Conservation (phyloP, 2,329 filamentous ascomycete genomes). For the Colletotrichum sp. region DNA sequence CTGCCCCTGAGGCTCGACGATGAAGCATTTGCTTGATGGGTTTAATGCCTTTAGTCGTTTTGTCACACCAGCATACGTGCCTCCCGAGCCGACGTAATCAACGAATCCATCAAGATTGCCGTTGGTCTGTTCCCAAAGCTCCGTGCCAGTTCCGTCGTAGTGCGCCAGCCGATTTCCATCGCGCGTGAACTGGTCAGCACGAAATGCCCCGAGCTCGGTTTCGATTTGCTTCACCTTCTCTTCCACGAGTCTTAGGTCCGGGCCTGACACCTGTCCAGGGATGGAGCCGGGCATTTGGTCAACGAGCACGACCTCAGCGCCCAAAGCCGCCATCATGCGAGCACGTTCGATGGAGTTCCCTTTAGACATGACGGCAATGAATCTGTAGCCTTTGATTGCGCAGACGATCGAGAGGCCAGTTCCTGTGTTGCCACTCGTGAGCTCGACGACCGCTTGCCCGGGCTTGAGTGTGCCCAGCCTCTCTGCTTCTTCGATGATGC, state of each 20-base stretch:
- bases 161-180: not conserved
- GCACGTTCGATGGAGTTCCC: not conserved
- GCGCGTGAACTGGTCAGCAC: not conserved
- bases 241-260: not conserved
- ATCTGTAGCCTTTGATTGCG: not conserved
- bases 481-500: not conserved
- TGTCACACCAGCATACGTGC: not conserved
- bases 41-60: not conserved
- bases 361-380: not conserved
- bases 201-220: not conserved
- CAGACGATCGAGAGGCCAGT: not conserved
- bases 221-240: not conserved
- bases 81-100: not conserved
- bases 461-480: not conserved
- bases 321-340: not conserved
- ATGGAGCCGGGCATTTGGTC: not conserved
- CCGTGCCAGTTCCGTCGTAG: not conserved
- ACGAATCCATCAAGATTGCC: not conserved
- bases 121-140: not conserved
- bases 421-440: not conserved
- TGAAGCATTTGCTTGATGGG: not conserved
- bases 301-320: not conserved
- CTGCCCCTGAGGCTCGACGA: not conserved
- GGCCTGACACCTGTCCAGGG: not conserved
- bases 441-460: not conserved